Evolutionary conservation across 1,284 basidiomycete genomes (phyloP).

Genomic region (Apiotrichum siamense): DNA sequence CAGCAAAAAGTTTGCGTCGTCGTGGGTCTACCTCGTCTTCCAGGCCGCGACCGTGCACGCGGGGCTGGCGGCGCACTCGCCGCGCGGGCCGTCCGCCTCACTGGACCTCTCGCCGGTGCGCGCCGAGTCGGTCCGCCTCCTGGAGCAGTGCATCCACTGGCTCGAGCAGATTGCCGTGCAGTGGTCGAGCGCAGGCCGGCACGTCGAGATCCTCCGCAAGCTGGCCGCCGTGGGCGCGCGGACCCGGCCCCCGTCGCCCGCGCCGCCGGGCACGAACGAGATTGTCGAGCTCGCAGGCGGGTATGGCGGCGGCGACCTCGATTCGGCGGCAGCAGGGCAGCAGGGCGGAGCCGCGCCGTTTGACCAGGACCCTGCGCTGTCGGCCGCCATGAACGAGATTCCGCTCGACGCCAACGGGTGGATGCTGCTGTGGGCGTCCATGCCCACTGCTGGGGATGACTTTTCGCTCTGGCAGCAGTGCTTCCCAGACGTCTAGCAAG

Average conservation of each 20-base stretch:
- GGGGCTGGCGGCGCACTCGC: conserved; percentile 10
- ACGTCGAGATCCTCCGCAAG: conserved; percentile 19
- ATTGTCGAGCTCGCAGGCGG: no score
- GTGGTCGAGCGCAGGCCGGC: conserved; percentile 14
- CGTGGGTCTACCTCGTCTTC: conserved; percentile 19
- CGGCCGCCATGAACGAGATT: background rate
- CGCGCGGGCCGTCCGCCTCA: background rate
- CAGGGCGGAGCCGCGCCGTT: background rate
- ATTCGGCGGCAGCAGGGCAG: no score
- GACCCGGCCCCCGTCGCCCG: conserved; percentile 11
- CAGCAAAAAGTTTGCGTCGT: conserved; percentile 14
- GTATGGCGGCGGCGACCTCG: no score
- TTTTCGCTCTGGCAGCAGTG: conserved; percentile 20
- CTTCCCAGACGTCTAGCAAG: conserved; percentile 3
- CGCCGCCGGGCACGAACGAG: no score
- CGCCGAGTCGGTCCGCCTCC: conserved; percentile 5
- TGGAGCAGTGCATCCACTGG: conserved; percentile 20
- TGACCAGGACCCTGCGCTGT: background rate
- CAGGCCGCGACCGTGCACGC: conserved; percentile 17
- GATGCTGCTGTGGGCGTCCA: conserved; percentile 18
- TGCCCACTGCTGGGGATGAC: conserved; percentile 18
- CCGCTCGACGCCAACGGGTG: conserved; percentile 14
- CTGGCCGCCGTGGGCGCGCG: conserved; percentile 6
- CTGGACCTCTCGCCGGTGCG: background rate
- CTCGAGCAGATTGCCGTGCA: conserved; percentile 15